phyloP scores from a whole-genome alignment of 1,139 yeast genomes.

The Suhomyces guaymorum region DNA sequence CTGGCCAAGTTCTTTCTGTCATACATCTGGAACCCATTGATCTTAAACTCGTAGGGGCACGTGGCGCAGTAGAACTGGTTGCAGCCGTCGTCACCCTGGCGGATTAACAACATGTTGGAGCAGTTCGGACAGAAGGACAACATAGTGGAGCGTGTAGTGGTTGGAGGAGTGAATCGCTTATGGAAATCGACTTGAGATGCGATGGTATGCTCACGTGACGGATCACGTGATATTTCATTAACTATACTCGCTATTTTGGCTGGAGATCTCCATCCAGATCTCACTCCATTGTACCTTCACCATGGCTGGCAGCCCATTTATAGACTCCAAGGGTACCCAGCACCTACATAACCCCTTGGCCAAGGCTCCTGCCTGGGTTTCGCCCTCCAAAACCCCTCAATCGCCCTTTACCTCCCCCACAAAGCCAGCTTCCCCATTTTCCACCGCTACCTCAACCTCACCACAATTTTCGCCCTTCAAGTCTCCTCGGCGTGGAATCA shows the following conservation, averaged over 20 bases:
- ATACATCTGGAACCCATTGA: conserved; percentile 76
- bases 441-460: no score
- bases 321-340: no score
- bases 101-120: conserved; percentile 75
- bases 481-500: conserved; percentile 30
- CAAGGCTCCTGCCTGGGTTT: no score
- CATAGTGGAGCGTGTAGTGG: conserved; percentile 46
- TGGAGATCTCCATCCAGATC: no score
- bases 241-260: no score
- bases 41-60: conserved; percentile 92
- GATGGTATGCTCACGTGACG: not conserved
- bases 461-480: conserved; percentile 8
- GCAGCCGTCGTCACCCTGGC: conserved; percentile 44
- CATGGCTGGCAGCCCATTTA: no score
- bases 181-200: conserved; percentile 1
- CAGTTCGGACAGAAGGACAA: conserved; percentile 93
- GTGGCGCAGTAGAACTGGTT: conserved; percentile 81
- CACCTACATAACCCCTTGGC: no score
- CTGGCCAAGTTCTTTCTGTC: conserved; percentile 82
- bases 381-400: no score
- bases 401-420: no score
- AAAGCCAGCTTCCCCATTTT: no score
- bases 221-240: no score
- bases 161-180: conserved; percentile 1
- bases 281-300: no score